Conservation (phyloP, 2,329 filamentous ascomycete species). For the Salinomyces thailandicus region DNA sequence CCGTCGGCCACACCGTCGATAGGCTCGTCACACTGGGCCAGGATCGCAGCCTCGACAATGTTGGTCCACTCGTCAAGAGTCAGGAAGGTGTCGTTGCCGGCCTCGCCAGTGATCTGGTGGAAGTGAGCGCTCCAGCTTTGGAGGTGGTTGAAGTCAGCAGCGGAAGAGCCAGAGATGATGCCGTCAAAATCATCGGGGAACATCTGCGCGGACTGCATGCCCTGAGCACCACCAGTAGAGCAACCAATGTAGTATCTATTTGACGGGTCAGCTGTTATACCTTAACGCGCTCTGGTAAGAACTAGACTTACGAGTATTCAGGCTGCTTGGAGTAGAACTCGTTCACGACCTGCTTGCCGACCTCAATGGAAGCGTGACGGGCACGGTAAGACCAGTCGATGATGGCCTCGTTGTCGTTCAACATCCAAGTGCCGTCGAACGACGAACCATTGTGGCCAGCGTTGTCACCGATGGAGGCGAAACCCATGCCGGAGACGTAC, state of each 20-base stretch:
- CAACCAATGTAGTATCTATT: conserved; percentile 41
- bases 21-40: conserved; percentile 40
- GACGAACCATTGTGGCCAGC: conserved; percentile 25
- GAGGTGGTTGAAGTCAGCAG: conserved; percentile 35
- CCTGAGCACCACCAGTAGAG: conserved; percentile 40
- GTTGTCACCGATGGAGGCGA: conserved; percentile 26
- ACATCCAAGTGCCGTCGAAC: conserved; percentile 22
- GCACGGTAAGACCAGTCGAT: conserved; percentile 26
- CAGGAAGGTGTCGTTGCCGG: conserved; percentile 31
- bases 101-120: conserved; percentile 31
- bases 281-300: too few relatives aligned
- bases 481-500: conserved; percentile 23
- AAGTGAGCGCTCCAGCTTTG: conserved; percentile 34
- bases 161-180: conserved; percentile 36
- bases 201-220: conserved; percentile 35
- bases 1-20: conserved; percentile 41
- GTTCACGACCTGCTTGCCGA: conserved; percentile 25
- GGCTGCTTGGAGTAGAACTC: conserved; percentile 31
- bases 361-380: conserved; percentile 22
- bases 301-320: too few relatives aligned
- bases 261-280: too few relatives aligned
- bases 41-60: conserved; percentile 32
- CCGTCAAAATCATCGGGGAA: conserved; percentile 41
- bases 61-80: conserved; percentile 29
- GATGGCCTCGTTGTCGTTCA: conserved; percentile 20